Evolutionary conservation across 108 stramenopile genomes (phyloP), one percentile per base, ranked within the genome.

Genomic region (Fragilaria crotonensis): DNA sequence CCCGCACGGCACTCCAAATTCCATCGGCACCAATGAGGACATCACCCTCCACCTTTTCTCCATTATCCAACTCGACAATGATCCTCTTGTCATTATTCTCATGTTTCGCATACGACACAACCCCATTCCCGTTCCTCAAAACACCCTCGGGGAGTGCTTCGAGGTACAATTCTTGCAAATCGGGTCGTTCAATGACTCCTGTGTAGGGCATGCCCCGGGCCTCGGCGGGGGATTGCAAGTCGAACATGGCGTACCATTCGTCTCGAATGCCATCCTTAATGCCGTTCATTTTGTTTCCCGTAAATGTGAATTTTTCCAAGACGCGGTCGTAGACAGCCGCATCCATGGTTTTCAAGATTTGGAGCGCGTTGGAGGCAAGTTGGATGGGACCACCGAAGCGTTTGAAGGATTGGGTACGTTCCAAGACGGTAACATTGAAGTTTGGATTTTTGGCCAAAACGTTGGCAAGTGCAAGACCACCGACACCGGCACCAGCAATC

Each of bases 201-300:
- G 87, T 88, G 62, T 80, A 84, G 0, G 82, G 87, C 80, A 88
- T 75, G 3, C 53, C 52, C 11, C 83, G 57, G 28, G 33, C 54
- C 47, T 70, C 67, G 14, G 87, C 87, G 14, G 83, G 81, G 17
- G 53, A 64, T 9, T 52, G 63, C 25, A 83, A 52, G 63, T 88
- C 87, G 63, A 88, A 88, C 59, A 79, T 88, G 23, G 83, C 80
- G 60, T 84, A 88, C 87, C 87, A 88, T 55, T 81, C 82, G 25
- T 72, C 70, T 29, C 87, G 67, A 31, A 84, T 76, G 3, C 87
- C 87, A 64, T 88, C 87, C 57, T 79, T 82, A 60, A 82, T 66
- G 2, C 84, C 76, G 23, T 78, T 80, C 22, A 49, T 54, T 48
- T 80, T 75, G 50, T 86, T 78, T 33, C 87, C 87, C 5, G 87